Conservation (phyloP, 2,329 filamentous ascomycete species). For the Tolypocladium sp. region DNA sequence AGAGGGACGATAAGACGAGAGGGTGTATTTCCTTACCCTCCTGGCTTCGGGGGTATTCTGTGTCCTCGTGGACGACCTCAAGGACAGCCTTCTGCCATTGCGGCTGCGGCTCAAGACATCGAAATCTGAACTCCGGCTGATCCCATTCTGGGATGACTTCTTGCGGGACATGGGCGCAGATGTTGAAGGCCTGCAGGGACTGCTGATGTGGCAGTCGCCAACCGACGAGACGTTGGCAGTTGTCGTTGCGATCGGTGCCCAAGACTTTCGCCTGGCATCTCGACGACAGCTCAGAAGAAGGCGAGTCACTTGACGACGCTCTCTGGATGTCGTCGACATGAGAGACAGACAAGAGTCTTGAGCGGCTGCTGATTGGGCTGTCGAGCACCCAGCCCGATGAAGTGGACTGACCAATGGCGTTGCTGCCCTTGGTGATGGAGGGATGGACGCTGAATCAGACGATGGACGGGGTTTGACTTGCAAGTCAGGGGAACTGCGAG, state of each 20-base stretch:
- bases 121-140: background rate
- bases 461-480: background rate
- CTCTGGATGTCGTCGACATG: too few relatives aligned
- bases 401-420: background rate
- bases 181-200: background rate
- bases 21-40: background rate
- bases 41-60: background rate
- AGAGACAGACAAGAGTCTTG: background rate
- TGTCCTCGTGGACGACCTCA: background rate
- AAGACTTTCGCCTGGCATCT: background rate
- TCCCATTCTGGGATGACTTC: background rate
- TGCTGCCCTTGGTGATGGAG: background rate
- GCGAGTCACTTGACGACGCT: too few relatives aligned
- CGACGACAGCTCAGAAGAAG: background rate
- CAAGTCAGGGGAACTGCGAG: background rate
- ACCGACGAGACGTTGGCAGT: background rate
- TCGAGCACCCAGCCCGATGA: background rate
- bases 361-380: background rate
- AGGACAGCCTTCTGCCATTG: background rate
- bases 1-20: too few relatives aligned
- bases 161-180: too few relatives aligned
- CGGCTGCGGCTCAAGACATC: background rate
- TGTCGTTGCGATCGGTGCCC: background rate
- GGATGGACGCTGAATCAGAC: background rate
- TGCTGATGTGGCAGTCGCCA: background rate